These are phyloP conservation scores for Phyllosticta citriasiana DNA, from an alignment of 2,329 filamentous ascomycete species.

Conservation along the genomic window DNA sequence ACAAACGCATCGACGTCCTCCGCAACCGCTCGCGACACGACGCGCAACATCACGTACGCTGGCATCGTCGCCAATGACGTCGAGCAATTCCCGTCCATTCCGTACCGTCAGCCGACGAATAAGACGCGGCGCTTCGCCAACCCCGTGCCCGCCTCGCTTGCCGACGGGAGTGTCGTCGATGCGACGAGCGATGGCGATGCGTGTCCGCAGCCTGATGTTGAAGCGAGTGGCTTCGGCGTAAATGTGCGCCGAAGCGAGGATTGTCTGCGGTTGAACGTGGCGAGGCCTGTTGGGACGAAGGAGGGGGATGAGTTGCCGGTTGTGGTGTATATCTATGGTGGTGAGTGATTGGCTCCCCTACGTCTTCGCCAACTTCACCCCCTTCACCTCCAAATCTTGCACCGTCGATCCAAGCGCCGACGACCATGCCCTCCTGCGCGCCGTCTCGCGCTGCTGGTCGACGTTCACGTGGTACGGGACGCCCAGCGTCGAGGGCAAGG, in stretches of 20 bases:
- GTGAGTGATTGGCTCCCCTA: conserved; percentile 43
- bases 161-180: conserved; percentile 25
- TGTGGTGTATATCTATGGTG: conserved; percentile 49
- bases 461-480: conserved; percentile 34
- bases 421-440: conserved; percentile 33
- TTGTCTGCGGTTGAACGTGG: conserved; percentile 51
- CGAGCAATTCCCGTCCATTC: conserved; percentile 40
- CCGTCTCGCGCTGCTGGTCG: conserved; percentile 39
- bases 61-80: conserved; percentile 36
- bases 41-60: conserved; percentile 29
- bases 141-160: conserved; percentile 24
- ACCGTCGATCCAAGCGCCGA: conserved; percentile 20
- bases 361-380: conserved; percentile 33
- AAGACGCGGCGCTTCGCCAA: conserved; percentile 39
- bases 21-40: not conserved
- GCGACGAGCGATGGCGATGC: conserved; percentile 34
- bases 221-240: conserved; percentile 20
- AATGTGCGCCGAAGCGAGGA: conserved; percentile 39
- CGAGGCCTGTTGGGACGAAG: conserved; percentile 39
- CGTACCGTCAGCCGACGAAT: conserved; percentile 38
- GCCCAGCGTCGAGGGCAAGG: conserved; percentile 21
- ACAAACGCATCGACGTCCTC: not conserved
- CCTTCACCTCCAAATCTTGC: conserved; percentile 32
- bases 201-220: conserved; percentile 35
- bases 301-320: conserved; percentile 40